Evolutionary conservation across 2,329 filamentous ascomycete species (phyloP).

Genomic region (Elsinoe perseae): DNA sequence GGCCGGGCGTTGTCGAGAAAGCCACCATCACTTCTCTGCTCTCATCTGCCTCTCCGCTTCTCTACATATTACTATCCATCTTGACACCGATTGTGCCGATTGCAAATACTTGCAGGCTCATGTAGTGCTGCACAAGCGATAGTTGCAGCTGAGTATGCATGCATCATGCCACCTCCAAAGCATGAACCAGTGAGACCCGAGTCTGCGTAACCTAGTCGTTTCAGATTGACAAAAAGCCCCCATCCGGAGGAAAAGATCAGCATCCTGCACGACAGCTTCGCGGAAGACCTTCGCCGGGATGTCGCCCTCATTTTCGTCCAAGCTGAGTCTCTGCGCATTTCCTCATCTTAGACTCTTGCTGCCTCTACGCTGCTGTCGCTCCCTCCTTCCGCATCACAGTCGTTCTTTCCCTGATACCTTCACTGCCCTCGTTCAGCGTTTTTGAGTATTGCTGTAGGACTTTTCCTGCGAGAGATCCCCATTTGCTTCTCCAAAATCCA

Average conservation of each 20-base stretch:
- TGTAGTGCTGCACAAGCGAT: too few relatives aligned
- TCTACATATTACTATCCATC: too few relatives aligned
- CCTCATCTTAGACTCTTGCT: background rate
- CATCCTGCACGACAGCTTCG: background rate
- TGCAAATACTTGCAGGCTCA: too few relatives aligned
- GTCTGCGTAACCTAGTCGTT: background rate
- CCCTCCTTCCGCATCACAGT: background rate
- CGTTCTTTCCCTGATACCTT: background rate
- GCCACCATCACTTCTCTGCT: background rate
- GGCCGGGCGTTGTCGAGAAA: background rate
- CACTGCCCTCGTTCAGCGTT: background rate
- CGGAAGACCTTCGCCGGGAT: background rate
- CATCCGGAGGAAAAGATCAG: conserved; percentile 1
- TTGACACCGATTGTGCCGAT: too few relatives aligned
- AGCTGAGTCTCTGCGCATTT: background rate
- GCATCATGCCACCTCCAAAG: too few relatives aligned
- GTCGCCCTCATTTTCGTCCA: background rate
- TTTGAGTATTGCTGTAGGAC: too few relatives aligned
- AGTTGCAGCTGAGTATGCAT: too few relatives aligned
- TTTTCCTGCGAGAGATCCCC: background rate
- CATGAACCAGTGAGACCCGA: too few relatives aligned
- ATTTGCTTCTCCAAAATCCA: background rate
- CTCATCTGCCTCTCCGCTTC: too few relatives aligned
- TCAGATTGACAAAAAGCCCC: conserved; percentile 8
- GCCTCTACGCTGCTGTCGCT: background rate